Base-by-base conservation (phyloP, 2,329 filamentous ascomycete genomes). In the Fusarium lateritium region DNA sequence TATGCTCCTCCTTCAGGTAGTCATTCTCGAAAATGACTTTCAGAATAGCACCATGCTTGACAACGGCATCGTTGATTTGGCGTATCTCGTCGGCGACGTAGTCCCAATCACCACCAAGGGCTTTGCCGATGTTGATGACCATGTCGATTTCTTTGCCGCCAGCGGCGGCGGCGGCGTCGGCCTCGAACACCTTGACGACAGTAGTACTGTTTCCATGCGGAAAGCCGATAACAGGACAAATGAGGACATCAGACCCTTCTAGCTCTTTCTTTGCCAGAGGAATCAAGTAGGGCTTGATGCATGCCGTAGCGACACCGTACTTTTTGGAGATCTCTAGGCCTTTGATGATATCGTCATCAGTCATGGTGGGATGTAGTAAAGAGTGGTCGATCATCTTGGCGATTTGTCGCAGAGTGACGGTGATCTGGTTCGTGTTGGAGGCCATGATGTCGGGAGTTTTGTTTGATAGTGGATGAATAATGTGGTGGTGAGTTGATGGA, bases 11-110 rank as follows among this genome's bases (percentile, higher is more conserved):
- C 3, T 79, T 28, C 0, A 89, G 80, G 64, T 84, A 89, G 71
- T 88, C 86, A 67, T 88, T 89, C 69, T 90, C 87, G 56, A 90
- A 89, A 49, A 89, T 90, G 51, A 89, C 86, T 71, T 90, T 90
- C 8, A 89, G 78, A 1, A 82, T 78, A 0, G 82, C 84, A 0
- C 82, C 82, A 8, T 78, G 58, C n/a, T 74, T 71, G 1, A 73
- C 71, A 5, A 88, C 86, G 0, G 79, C 81, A 0, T 81, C 72
- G 66, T 89, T 88, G 64, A 90, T 76, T 31, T 75, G 71, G 1
- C 76, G 72, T 49, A 90, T 86, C 70, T 90, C 87, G 7, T 81
- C 73, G 1, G 75, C 70, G 14, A 89, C 85, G 64, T 88, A 89
- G 8, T 80, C 80, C 86, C 87, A 89, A 31, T 89, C 84, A 0